Evolutionary conservation across 306 rosid species (phyloP), one percentile per base, ranked within the genome.

Genomic region (Myrica gale): DNA sequence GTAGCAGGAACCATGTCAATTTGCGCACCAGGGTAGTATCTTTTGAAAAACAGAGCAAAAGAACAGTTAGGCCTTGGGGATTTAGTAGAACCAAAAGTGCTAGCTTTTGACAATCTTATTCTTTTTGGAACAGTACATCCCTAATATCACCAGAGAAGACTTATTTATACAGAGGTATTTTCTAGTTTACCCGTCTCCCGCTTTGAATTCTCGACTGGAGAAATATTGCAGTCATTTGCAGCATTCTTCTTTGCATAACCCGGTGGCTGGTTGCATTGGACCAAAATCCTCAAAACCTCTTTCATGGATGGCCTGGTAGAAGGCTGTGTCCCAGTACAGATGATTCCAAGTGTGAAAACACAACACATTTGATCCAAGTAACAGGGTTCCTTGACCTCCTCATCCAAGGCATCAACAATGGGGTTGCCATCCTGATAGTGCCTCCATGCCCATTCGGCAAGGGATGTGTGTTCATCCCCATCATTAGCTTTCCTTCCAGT

Each of bases 401-500:
- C 80, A 71, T 93, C 98, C 78, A 93, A 75, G 9, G 81, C 84
- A 6, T 88, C 89, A 3, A 52, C 85, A 5, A 90, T 50, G 37
- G 65, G 62, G 23, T 81, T 81, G 65, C 85, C 90, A 52, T 69
- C 57, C 17, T 78, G 85, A 43, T 83, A 19, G 43, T 63, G 84
- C 5, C 82, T 78, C 91, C 86, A 80, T 0, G 88, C 88, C 98
- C 98, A 93, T 17, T 88, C 88, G 1, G 90, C 91, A 47, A 93
- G 90, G 45, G 91, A 80, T 39, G 90, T 85, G 82, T 89, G 52
- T 21, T 87, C 93, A 26, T 84, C 91, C 1, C 97, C 93, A 4
- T 78, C 42, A 1, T 51, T 82, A 37, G 97, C 91, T 80, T 90
- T 90, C 78, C 80, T 89, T 7, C 97, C 95, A 0, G 93, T 90